These are phyloP conservation scores for Elongisporangium undulatum DNA, from an alignment of 352 stramenopile genomes.

Conservation along the genomic window DNA sequence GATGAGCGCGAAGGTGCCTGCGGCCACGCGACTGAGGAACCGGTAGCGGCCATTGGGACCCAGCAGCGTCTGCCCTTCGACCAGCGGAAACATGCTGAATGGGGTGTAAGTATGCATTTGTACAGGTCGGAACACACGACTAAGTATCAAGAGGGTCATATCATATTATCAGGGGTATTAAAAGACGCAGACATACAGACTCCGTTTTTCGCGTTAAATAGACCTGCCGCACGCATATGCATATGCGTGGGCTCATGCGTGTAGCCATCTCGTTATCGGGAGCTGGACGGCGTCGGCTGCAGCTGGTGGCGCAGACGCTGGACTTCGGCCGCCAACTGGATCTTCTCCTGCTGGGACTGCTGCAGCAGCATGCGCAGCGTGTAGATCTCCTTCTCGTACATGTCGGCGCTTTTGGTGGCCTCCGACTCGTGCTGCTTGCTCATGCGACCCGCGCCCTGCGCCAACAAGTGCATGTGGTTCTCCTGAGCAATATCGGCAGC, in stretches of 20 bases:
- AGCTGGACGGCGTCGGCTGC: constrained; percentile 1
- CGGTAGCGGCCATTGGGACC: constrained; percentile 50
- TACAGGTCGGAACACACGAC: not conserved
- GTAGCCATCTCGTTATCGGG: not conserved
- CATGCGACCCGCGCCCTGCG: constrained; percentile 48
- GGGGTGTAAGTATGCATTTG: not conserved
- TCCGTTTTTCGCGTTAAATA: not conserved
- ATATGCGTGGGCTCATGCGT: not conserved
- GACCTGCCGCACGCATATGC: not conserved
- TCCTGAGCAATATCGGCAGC: constrained; percentile 12
- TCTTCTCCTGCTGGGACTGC: constrained; percentile 70
- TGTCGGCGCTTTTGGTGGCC: constrained; percentile 29
- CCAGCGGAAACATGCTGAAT: constrained; percentile 28
- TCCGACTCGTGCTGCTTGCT: constrained; percentile 43
- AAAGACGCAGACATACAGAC: not conserved
- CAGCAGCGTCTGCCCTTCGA: constrained; percentile 69
- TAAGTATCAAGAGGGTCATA: not conserved
- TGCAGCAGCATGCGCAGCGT: constrained; percentile 61
- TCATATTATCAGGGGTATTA: not conserved
- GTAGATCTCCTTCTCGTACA: constrained; percentile 67
- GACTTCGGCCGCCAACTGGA: constrained; percentile 58
- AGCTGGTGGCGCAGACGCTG: constrained; percentile 59
- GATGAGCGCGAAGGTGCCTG: constrained; percentile 66
- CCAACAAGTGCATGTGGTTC: constrained; percentile 67
- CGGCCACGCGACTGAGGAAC: constrained; percentile 66